Evolutionary conservation across 257 asterid species (phyloP), one percentile per base, ranked within the genome.

Genomic region (Solanum rostratum): DNA sequence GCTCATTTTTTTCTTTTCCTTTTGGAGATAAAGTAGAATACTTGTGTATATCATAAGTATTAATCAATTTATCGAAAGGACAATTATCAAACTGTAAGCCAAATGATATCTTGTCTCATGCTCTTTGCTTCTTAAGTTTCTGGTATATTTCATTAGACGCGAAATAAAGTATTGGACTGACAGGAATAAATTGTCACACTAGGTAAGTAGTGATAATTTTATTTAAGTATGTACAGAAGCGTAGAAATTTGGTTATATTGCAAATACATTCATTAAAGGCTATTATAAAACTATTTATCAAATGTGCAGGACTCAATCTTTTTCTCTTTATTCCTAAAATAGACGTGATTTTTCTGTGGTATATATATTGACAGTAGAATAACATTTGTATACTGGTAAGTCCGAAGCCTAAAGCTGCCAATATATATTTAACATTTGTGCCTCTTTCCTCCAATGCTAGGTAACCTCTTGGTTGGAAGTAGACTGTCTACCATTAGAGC

Each of bases 81-180:
- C 6, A 19, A 62, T 24, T 27, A 62, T 62, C 18, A 62, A 62
- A 62, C 16, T 10, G 15, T 59, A 60, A 57, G 65, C 18, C 33
- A 60, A 22, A 22, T 33, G 1, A 33, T 60, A 33, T 60, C 37
- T 22, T 60, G 16, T 60, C 33, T 60, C 2, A 10, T 62, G 30
- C 70, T 4, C 20, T 62, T 62, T 27, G 70, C 15, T 62, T 10
- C 41, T 11, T 39, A 27, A 27, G 70, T 62, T 62, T 62, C 24
- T 62, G 70, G 70, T 62, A 62, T 27, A 13, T 62, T 62, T 18
- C 19, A 11, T 22, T 62, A 87, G 95, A 33, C 4, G 93, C 96
- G 88, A 87, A 86, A 89, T 92, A 82, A 91, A 93, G 81, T 90
- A 90, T 54, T 90, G 85, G 91, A 93, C 98, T 52, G 94, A 97